Base-by-base conservation (phyloP, 805 yeast genomes). In the Pichia nanzhaoensis region DNA sequence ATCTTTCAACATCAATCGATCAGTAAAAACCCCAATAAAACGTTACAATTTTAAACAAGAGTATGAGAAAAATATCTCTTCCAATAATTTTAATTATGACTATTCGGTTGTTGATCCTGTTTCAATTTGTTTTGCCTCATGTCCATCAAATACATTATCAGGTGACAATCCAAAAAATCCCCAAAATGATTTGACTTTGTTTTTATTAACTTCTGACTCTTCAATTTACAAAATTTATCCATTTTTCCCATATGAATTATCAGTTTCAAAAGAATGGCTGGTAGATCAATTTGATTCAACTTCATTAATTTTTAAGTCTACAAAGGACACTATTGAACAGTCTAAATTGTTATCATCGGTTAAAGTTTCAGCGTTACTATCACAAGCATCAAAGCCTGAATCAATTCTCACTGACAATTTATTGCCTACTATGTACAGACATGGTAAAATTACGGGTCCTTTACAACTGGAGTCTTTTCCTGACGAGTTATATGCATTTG, bases 141-240 rank as follows among this genome's bases (percentile, higher is more conserved):
- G 45, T 14, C 32, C 12, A 9, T 10, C 35, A 6, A 41, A 45
- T 28, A 14, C 45, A 34, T 20, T 22, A 16, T 33, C 18, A 30
- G 34, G n/a, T 28, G 16, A 8, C 20, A 27, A 30, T 39, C 2
- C 57, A 51, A 2, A 40, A 9, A 16, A 9, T 14, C 49, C 51
- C 18, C 39, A 39, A 9, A 31, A 20, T 33, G 68, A 70, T 3
- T 54, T 82, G 42, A 71, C 84, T 0, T 61, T 84, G 18, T 78
- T 74, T 53, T 56, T 81, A 8, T 53, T 78, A 42, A 72, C 73
- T 9, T 56, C 63, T 9, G 83, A 78, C 43, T 79, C 82, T 13
- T 85, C 83, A 50, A 48, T 84, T 1, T 81, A 72, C 54, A 66
- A 74, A 1, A 62, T 84, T 3, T 77, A 73, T 50, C 93, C 93